Evolutionary conservation across 176 grass and related monocot species (phyloP).

Genomic region (Canna indica): DNA sequence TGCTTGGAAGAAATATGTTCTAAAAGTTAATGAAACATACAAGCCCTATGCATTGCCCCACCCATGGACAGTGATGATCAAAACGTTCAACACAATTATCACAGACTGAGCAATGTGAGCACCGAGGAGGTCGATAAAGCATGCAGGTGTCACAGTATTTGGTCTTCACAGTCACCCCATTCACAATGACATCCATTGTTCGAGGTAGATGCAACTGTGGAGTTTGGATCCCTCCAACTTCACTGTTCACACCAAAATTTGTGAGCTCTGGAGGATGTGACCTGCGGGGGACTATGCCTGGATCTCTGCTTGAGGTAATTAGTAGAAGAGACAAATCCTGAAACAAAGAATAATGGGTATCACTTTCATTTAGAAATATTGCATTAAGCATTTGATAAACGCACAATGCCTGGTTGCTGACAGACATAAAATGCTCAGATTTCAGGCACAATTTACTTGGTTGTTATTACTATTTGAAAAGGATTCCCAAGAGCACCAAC

Average conservation of each 20-base stretch:
- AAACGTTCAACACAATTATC: slow-evolving; percentile 15
- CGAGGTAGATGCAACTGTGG: slow-evolving; percentile 3
- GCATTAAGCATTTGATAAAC: neutral
- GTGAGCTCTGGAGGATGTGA: slow-evolving; percentile 10
- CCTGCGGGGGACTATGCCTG: slow-evolving; percentile 10
- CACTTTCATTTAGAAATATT: neutral
- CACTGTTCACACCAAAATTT: slow-evolving; percentile 1
- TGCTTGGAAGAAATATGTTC: neutral
- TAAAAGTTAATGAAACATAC: neutral
- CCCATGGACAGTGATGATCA: slow-evolving; percentile 22
- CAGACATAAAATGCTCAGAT: too few relatives aligned
- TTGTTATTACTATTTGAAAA: too few relatives aligned
- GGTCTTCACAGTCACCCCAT: slow-evolving; percentile 15
- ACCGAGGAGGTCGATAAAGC: slow-evolving; percentile 20
- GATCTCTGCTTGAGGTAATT: slow-evolving; percentile 12
- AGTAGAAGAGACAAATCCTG: slow-evolving; percentile 17
- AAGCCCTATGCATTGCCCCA: slow-evolving; percentile 16
- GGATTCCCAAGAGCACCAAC: too few relatives aligned
- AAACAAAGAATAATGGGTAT: neutral
- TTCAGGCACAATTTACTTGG: too few relatives aligned
- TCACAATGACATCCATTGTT: slow-evolving; percentile 16
- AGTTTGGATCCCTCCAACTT: neutral
- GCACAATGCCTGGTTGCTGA: too few relatives aligned
- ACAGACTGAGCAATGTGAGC: slow-evolving; percentile 18
- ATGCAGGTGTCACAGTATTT: slow-evolving; percentile 20